Conservation (phyloP, 2,329 filamentous ascomycete species). For the Blastomyces emzantsi region DNA sequence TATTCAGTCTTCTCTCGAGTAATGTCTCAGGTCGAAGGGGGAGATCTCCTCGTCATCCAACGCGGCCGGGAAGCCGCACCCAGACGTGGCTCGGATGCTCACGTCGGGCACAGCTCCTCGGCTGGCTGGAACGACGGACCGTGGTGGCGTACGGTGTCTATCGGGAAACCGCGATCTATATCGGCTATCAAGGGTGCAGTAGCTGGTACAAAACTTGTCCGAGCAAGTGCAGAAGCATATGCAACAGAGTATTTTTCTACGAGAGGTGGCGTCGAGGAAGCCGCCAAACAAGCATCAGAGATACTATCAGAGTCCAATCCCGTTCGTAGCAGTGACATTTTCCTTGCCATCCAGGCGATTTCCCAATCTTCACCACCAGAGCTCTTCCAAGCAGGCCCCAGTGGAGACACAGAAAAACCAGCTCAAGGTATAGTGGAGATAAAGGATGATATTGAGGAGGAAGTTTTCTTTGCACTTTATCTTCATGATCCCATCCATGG, state of each 20-base stretch:
- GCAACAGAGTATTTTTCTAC: slow-evolving; percentile 73
- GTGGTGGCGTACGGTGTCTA: slow-evolving; percentile 65
- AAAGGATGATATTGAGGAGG: slow-evolving; percentile 41
- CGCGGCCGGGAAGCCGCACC: slow-evolving; percentile 76
- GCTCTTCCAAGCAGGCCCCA: slow-evolving; percentile 57
- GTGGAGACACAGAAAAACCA: slow-evolving; percentile 18
- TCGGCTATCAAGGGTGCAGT: slow-evolving; percentile 69
- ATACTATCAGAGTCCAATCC: slow-evolving; percentile 76
- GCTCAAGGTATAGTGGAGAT: slow-evolving; percentile 29
- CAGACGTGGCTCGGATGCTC: slow-evolving; percentile 44
- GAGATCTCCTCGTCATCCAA: slow-evolving; percentile 88
- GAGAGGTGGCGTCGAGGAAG: slow-evolving; percentile 69
- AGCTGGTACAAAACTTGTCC: slow-evolving; percentile 84
- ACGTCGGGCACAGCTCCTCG: slow-evolving; percentile 18
- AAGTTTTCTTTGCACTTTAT: slow-evolving; percentile 68
- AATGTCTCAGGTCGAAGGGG: slow-evolving; percentile 98
- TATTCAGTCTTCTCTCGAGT: slow-evolving; percentile 87
- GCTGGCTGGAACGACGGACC: slow-evolving; percentile 79
- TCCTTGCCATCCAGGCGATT: slow-evolving; percentile 89
- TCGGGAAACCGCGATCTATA: slow-evolving; percentile 62
- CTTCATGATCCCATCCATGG: slow-evolving; percentile 80
- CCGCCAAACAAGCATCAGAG: slow-evolving; percentile 69
- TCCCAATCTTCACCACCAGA: slow-evolving; percentile 53
- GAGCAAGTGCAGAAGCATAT: slow-evolving; percentile 82
- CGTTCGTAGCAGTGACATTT: slow-evolving; percentile 86